Base-by-base conservation (phyloP, 352 stramenopile species). In the Poterioochromonas sp. region DNA sequence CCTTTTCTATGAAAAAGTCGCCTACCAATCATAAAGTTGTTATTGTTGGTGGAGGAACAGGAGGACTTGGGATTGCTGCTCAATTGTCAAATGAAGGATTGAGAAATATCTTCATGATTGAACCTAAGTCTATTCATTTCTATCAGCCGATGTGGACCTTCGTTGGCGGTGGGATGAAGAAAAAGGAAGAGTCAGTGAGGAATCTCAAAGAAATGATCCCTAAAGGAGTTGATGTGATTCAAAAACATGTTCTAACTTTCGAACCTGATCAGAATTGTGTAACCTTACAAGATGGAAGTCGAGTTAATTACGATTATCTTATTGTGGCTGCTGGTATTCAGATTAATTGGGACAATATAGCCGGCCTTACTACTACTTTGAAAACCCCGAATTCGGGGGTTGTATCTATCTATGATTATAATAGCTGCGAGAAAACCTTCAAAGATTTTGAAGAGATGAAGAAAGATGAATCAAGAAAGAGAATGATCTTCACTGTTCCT, bases 131-230 rank as follows among this genome's bases (percentile, higher is more conserved):
- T 18, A 65, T 44, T 41, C 82, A 85, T 76, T 85, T 82, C 32
- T 85, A 85, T n/a, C 81, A 85, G 77, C 82, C 82, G 12, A 41
- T 84, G 41, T 84, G 81, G 81, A 85, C 65, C 73, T 32, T 81
- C 65, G 81, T 84, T 37, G 80, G 80, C 34, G 82, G 77, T 43
- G 82, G 82, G 22, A 43, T 82, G n/a, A 83, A 83, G n/a, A 58
- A 69, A 35, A 54, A 44, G 26, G 37, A 69, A 11, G 39, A 76
- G 20, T 81, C 58, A 32, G n/a, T 37, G 0, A 82, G 81, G 44
- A n/a, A 65, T 15, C 83, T 84, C 76, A 79, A 74, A 29, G 63
- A 71, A 51, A 76, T 82, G 37, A 79, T 85, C 40, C 82, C 82
- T n/a, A 80, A 51, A 34, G 81, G 79, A 41, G 76, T 79, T 37